These are phyloP conservation scores for Dendrocalamus sinicus DNA, from an alignment of 176 grass and related monocot species.

Conservation along the genomic window DNA sequence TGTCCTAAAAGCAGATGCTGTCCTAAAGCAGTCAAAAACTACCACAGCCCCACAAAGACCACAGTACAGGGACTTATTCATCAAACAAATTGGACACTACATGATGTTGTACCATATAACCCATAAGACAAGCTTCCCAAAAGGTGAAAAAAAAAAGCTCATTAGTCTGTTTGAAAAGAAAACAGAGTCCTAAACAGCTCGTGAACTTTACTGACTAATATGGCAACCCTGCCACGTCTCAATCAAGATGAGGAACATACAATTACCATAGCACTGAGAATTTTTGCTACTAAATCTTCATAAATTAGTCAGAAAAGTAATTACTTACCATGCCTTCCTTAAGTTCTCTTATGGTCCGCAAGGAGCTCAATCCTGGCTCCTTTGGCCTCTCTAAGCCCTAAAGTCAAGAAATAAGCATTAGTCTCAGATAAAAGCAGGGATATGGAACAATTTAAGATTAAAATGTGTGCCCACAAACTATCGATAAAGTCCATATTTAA, in stretches of 20 bases:
- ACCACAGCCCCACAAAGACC: too few relatives aligned
- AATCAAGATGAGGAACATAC: not conserved
- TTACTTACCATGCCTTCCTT: conserved; percentile 90
- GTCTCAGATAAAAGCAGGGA: conserved; percentile 7
- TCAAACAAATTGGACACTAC: not conserved
- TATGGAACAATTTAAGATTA: not conserved
- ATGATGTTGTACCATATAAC: not conserved
- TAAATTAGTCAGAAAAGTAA: conserved; percentile 30
- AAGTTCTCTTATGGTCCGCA: conserved; percentile 74
- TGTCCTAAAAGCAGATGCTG: too few relatives aligned
- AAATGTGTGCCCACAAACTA: not conserved
- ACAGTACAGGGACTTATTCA: too few relatives aligned
- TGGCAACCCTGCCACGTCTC: not conserved
- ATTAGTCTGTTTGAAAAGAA: not conserved
- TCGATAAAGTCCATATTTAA: conserved; percentile 33
- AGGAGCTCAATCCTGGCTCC: conserved; percentile 78
- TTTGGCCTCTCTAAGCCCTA: conserved; percentile 89
- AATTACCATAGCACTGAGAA: not conserved
- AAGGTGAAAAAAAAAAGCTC: not conserved
- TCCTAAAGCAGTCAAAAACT: too few relatives aligned
- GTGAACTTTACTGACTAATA: not conserved
- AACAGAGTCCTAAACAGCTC: not conserved
- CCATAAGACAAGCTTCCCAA: not conserved
- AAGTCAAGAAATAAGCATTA: conserved; percentile 25
- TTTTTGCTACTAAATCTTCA: conserved; percentile 28